Base-by-base conservation (phyloP, 805 yeast genomes). In the Candida endomychidarum region DNA sequence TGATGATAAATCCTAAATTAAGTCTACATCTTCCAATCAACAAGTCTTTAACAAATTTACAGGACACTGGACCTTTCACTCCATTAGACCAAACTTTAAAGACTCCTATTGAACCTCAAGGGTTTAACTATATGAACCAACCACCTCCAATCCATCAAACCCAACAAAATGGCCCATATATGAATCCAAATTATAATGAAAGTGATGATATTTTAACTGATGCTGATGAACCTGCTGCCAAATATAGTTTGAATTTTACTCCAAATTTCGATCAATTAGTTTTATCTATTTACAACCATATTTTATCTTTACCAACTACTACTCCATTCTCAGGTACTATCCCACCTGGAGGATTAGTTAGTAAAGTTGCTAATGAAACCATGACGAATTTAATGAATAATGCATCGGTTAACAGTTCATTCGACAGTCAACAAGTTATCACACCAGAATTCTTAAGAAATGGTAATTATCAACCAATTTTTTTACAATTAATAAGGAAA, bases 271-370 rank as follows among this genome's bases (percentile, higher is more conserved):
- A 69, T 45, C 63, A 60, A 47, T 51, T 67, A 30, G 58, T 68
- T 9, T 47, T 66, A 55, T 47, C 58, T 22, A 43, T 61, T 8
- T 69, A 68, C 50, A 53, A 58, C 20, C 58, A 63, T 33, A 51
- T 66, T 28, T 50, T 68, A 34, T 57, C 64, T 23, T 60, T 65
- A 30, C 75, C 75, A 29, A 69, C 75, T 15, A 67, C 74, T 3
- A 67, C 74, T 15, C 75, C 75, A 9, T 69, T 69, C 37, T 60
- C 60, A 55, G 75, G 75, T 2, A 34, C 46, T 9, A 54, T 61
- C 8, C 75, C 75, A 12, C 75, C 75, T 2, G 65, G 69, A 52
- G 75, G 75, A 1, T 53, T 69, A 36, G 73, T 63, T 16, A 61
- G 70, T 27, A 63, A 60, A 43, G 71, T 68, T n/a, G 72, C 73